Evolutionary conservation across 2,329 filamentous ascomycete species (phyloP).

Genomic region (Botryotinia globosa): DNA sequence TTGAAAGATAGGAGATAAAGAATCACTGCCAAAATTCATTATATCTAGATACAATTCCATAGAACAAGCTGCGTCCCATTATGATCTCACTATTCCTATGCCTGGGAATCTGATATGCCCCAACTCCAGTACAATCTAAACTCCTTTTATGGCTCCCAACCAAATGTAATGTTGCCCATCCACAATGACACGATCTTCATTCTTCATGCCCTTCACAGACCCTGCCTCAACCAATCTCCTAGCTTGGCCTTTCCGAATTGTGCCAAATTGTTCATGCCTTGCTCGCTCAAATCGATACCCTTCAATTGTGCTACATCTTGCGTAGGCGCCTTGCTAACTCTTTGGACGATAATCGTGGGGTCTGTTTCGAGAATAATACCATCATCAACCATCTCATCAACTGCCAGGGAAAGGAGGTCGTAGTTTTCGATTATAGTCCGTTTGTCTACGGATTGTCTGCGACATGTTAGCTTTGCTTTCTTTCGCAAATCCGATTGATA

Average conservation of each 20-base stretch:
- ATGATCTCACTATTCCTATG: slow-evolving; percentile 17
- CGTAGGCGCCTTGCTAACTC: slow-evolving; percentile 87
- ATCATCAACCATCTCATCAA: slow-evolving; percentile 94
- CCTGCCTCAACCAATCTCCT: slow-evolving; percentile 85
- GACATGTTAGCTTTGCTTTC: background rate
- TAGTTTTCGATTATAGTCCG: slow-evolving; percentile 98
- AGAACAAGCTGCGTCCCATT: slow-evolving; percentile 10
- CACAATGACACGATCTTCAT: background rate
- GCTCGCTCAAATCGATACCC: slow-evolving; percentile 92
- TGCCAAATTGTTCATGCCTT: slow-evolving; percentile 90
- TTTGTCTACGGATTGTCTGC: slow-evolving; percentile 92
- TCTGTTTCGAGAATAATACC: slow-evolving; percentile 98
- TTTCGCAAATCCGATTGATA: background rate
- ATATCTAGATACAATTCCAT: background rate
- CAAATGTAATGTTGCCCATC: slow-evolving; percentile 3
- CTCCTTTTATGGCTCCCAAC: slow-evolving; percentile 16
- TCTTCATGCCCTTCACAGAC: slow-evolving; percentile 52
- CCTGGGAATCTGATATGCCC: slow-evolving; percentile 19
- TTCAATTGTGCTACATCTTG: slow-evolving; percentile 86
- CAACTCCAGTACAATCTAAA: slow-evolving; percentile 19
- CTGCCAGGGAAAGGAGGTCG: slow-evolving; percentile 87
- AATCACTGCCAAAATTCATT: slow-evolving; percentile 1
- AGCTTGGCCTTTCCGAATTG: slow-evolving; percentile 91
- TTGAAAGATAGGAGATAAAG: slow-evolving; percentile 22
- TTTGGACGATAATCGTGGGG: slow-evolving; percentile 85